Evolutionary conservation across 805 yeast genomes (phyloP), one percentile per base, ranked within the genome.

Genomic region (Saturnispora quitensis): DNA sequence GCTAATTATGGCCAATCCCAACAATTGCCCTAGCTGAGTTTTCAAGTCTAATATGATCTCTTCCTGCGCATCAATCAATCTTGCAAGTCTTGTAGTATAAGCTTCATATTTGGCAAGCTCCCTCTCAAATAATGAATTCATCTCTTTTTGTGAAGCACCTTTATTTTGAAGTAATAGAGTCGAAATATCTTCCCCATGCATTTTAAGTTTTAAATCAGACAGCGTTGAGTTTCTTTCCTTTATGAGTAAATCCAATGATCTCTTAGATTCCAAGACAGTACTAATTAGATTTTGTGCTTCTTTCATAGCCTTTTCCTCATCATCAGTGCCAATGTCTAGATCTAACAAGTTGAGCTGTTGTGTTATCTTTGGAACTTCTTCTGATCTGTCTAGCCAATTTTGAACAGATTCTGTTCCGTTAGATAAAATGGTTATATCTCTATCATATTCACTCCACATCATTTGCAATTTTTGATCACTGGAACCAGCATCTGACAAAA

Each of bases 141-240:
- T 36, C 44, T 77, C 73, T 7, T 78, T 80, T 5, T 80, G 69
- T 34, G 59, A 53, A 10, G 64, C 57, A 43, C 77, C 74, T 54
- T 77, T 80, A 62, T 86, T 84, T 56, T 83, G 70, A 8, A 91
- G 77, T 33, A 91, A 72, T 12, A 83, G 71, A 50, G 84, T 82
- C 0, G 96, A 84, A 47, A 89, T 88, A 62, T 91, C 97, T 67
- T 91, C 98, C 13, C 75, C 73, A 60, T 83, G 93, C 34, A 86
- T 81, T 46, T 77, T 77, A 6, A 72, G 74, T 61, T 89, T 89
- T 60, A 91, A 72, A 47, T 82, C 87, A 2, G 73, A 73, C 35
- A 86, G 70, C 2, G 84, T 73, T 38, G 79, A 72, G 5, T 70
- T 64, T 45, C 95, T 79, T 63, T 86, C 93, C 33, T 76, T 70